phyloP scores from a whole-genome alignment of 2,329 filamentous ascomycete genomes.

The Fusarium sp. region DNA sequence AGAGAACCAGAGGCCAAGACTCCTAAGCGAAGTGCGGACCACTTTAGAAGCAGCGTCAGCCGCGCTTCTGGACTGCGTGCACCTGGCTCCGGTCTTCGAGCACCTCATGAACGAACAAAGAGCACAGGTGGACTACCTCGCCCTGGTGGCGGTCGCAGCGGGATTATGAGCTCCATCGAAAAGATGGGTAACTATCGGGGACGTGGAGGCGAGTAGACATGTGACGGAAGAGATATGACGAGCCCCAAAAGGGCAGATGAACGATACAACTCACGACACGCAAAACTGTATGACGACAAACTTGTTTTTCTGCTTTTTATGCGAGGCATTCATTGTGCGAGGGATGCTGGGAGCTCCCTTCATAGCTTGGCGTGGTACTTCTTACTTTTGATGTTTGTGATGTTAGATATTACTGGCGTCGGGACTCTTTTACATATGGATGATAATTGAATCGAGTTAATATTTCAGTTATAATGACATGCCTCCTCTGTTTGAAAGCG shows the following conservation, averaged over 20 bases:
- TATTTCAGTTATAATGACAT: constrained; percentile 2
- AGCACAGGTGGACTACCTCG: constrained; percentile 60
- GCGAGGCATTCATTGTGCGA: constrained; percentile 34
- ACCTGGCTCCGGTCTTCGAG: constrained; percentile 63
- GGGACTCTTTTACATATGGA: constrained; percentile 25
- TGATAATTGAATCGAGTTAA: constrained; percentile 25
- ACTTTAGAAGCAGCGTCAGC: constrained; percentile 61
- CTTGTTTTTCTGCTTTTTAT: constrained; percentile 27
- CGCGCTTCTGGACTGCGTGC: constrained; percentile 70
- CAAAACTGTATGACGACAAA: constrained; percentile 41
- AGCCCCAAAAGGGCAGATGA: constrained; percentile 25
- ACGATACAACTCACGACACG: constrained; percentile 40
- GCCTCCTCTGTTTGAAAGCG: background rate
- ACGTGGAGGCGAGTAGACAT: constrained; percentile 50
- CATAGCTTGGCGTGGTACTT: constrained; percentile 29
- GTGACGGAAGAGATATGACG: constrained; percentile 6
- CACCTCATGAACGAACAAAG: constrained; percentile 59
- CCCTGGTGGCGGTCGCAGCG: constrained; percentile 68
- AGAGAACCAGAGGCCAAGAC: constrained; percentile 49
- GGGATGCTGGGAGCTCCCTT: constrained; percentile 15
- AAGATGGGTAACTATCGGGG: constrained; percentile 78
- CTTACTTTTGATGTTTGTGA: constrained; percentile 26
- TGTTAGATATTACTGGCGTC: constrained; percentile 23
- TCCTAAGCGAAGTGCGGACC: constrained; percentile 48
- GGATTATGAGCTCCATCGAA: constrained; percentile 88